Evolutionary conservation across 495 filamentous ascomycete genomes (phyloP).

Genomic region (Letharia columbiana): DNA sequence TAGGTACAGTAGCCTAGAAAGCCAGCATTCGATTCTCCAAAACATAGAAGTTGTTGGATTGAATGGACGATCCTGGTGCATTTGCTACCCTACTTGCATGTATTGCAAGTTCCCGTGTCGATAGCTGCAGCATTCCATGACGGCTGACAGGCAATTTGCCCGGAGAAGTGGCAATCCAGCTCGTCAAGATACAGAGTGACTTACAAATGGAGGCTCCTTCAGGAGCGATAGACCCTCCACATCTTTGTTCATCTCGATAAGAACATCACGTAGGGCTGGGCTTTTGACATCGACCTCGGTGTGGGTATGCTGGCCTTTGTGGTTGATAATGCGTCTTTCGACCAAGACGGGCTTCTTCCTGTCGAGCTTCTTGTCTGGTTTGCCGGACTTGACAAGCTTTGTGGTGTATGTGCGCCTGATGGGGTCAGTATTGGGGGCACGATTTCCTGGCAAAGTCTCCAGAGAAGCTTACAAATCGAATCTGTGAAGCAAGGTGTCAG

Average conservation of each 20-base stretch:
- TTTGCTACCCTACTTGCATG: not conserved
- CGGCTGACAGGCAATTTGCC: not conserved
- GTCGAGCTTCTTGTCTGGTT: constrained; percentile 20
- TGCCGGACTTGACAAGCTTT: constrained; percentile 17
- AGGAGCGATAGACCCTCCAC: constrained; percentile 24
- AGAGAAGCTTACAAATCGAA: constrained; percentile 9
- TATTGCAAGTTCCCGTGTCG: not conserved
- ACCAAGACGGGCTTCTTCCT: constrained; percentile 21
- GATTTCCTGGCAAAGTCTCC: too few relatives aligned
- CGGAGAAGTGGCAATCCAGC: not conserved
- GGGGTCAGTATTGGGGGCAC: not conserved
- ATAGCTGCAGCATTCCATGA: not conserved
- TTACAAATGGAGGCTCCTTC: constrained; percentile 24
- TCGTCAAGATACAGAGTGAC: not conserved
- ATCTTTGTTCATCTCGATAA: constrained; percentile 19
- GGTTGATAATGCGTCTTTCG: constrained; percentile 24
- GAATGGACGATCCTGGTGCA: not conserved
- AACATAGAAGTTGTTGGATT: not conserved
- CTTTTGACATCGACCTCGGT: constrained; percentile 27
- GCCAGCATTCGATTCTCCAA: not conserved
- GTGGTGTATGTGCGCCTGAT: constrained; percentile 13
- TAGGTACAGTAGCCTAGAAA: not conserved
- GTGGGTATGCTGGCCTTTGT: constrained; percentile 22
- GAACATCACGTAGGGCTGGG: constrained; percentile 9
- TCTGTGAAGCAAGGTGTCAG: not conserved